Conservation (phyloP, 2,329 filamentous ascomycete species). For the Arthroderma uncinatum region DNA sequence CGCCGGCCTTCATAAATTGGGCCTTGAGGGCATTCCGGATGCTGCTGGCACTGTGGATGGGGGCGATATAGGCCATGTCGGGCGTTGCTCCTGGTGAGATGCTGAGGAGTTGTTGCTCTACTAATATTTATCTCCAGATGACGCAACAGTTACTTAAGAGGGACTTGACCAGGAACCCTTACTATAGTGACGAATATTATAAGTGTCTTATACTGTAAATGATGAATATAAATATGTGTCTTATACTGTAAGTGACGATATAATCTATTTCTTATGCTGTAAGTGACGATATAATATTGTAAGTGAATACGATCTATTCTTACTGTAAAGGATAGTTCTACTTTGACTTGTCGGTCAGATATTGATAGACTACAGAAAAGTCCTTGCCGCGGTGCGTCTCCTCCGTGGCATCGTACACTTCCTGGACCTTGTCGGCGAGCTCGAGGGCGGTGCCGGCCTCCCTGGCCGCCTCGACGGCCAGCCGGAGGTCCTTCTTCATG, state of each 20-base stretch:
- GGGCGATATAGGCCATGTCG: constrained; percentile 82
- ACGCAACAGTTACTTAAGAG: too few species aligned
- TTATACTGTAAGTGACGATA: too few species aligned
- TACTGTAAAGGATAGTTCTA: not conserved
- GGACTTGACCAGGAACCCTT: too few species aligned
- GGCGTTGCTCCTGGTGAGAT: too few species aligned
- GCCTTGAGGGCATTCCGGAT: constrained; percentile 78
- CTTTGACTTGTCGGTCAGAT: constrained; percentile 37
- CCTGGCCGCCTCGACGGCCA: constrained; percentile 60
- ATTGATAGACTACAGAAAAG: constrained; percentile 72
- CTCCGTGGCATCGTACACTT: constrained; percentile 59
- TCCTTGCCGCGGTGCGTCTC: constrained; percentile 56
- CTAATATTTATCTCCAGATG: not conserved
- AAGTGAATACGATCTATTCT: not conserved
- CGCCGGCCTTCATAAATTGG: constrained; percentile 59
- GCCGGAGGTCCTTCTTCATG: constrained; percentile 68
- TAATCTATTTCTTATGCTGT: too few species aligned
- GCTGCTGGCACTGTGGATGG: constrained; percentile 85
- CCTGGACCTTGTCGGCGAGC: constrained; percentile 50
- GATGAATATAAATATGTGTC: too few species aligned
- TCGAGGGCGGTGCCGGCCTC: constrained; percentile 56
- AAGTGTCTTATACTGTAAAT: too few species aligned
- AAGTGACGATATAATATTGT: too few species aligned
- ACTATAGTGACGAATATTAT: too few species aligned
- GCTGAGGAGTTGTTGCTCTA: too few species aligned